Evolutionary conservation across 2,329 filamentous ascomycete genomes (phyloP).

Genomic region (Aureobasidium sp.): DNA sequence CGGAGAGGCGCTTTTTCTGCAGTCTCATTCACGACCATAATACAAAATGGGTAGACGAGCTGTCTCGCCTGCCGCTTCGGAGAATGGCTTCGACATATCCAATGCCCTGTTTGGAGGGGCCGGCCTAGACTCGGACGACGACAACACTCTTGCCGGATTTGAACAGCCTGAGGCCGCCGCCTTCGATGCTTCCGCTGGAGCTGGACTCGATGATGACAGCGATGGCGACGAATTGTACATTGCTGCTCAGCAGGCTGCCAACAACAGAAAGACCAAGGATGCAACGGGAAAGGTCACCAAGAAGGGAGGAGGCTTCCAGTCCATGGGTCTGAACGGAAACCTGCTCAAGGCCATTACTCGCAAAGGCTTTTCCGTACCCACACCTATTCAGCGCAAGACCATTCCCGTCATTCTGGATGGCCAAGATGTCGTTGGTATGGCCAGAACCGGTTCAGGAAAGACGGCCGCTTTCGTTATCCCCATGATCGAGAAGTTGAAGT

Average conservation of each 20-base stretch:
- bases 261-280: constrained; percentile 77
- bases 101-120: constrained; percentile 59
- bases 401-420: constrained; percentile 85
- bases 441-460: constrained; percentile 96
- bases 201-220: constrained; percentile 10
- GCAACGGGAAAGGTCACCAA: constrained; percentile 80
- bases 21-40: constrained; percentile 1
- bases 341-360: constrained; percentile 84
- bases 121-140: constrained; percentile 48
- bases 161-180: constrained; percentile 14
- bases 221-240: constrained; percentile 73
- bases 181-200: constrained; percentile 31
- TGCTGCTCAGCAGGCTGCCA: constrained; percentile 75
- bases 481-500: constrained; percentile 90
- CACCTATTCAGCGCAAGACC: constrained; percentile 93
- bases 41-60: constrained; percentile 62
- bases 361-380: constrained; percentile 94
- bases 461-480: constrained; percentile 97
- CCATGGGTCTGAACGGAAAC: constrained; percentile 79
- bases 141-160: constrained; percentile 3
- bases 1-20: constrained; percentile 13
- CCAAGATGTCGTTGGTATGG: constrained; percentile 98
- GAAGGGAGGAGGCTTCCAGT: constrained; percentile 94
- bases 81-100: constrained; percentile 87
- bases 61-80: constrained; percentile 75